phyloP scores from a whole-genome alignment of 176 grass and related monocot genomes.

The Otatea glauca region DNA sequence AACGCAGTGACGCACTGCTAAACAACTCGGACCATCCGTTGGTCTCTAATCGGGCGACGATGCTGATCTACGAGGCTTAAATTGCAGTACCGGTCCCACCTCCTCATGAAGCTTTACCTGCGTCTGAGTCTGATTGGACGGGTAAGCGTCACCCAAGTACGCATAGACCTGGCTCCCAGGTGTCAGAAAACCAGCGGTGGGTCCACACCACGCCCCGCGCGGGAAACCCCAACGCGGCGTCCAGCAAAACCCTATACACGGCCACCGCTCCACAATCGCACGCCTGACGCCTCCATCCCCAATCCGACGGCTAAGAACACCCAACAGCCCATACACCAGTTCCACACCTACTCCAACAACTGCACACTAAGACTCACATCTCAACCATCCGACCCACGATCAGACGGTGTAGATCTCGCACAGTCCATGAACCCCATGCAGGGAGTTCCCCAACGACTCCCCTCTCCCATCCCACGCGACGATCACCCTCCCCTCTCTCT shows the following conservation, averaged over 20 bases:
- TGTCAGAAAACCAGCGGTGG: constrained; percentile 39
- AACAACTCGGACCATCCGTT: too few relatives aligned
- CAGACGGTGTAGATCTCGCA: background rate
- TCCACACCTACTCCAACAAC: fast-evolving
- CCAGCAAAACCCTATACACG: background rate
- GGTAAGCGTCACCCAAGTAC: background rate
- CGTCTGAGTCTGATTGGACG: background rate
- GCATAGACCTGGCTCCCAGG: background rate
- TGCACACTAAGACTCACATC: background rate
- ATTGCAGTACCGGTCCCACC: too few relatives aligned
- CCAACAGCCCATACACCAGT: background rate
- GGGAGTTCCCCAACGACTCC: background rate
- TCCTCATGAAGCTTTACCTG: background rate
- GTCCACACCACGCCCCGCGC: background rate
- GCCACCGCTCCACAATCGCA: background rate
- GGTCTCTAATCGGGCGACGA: too few relatives aligned
- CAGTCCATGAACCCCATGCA: background rate
- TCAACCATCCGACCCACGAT: background rate
- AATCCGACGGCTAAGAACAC: background rate
- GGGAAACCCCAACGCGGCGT: constrained; percentile 30
- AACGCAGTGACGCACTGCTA: too few relatives aligned
- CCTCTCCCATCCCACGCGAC: background rate
- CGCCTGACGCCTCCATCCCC: background rate
- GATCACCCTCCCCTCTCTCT: too few relatives aligned
- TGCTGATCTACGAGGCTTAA: too few relatives aligned